Evolutionary conservation across 2,329 filamentous ascomycete genomes (phyloP).

Genomic region (Ceratocystiopsis sp.): DNA sequence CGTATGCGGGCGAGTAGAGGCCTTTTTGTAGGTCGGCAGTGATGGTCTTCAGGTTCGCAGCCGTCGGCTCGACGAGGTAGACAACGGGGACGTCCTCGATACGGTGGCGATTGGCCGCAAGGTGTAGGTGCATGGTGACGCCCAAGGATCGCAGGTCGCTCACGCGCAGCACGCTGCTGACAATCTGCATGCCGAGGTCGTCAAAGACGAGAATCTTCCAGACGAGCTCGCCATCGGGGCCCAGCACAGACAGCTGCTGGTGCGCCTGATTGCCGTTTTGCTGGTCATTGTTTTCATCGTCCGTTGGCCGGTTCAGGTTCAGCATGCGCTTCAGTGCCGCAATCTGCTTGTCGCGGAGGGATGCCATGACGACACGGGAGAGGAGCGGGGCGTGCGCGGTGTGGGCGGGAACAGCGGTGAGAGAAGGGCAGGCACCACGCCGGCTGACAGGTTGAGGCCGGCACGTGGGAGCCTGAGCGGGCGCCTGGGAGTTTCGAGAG

Average conservation of each 20-base stretch:
- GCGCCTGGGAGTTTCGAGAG: too few species aligned
- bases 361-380: conserved; percentile 4
- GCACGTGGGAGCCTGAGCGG: too few species aligned
- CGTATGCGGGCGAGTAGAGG: conserved; percentile 82
- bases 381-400: too few species aligned
- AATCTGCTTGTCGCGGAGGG: conserved; percentile 11
- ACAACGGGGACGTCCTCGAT: conserved; percentile 95
- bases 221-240: conserved; percentile 77
- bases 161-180: conserved; percentile 87
- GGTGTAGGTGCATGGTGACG: conserved; percentile 91
- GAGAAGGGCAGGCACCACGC: too few species aligned
- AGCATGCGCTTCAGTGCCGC: conserved; percentile 75
- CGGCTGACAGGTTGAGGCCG: too few species aligned
- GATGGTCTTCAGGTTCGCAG: conserved; percentile 64
- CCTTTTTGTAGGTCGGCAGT: conserved; percentile 72
- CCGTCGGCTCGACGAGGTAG: conserved; percentile 83
- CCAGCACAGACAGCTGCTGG: conserved; percentile 55
- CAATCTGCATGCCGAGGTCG: conserved; percentile 76
- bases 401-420: too few species aligned
- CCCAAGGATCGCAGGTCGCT: conserved; percentile 86
- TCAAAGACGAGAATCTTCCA: conserved; percentile 98
- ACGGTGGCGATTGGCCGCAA: conserved; percentile 63
- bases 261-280: conserved; percentile 27
- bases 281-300: conserved; percentile 42
- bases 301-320: conserved; percentile 64